Conservation (phyloP, 2,329 filamentous ascomycete genomes). For the Penicillium sp. region DNA sequence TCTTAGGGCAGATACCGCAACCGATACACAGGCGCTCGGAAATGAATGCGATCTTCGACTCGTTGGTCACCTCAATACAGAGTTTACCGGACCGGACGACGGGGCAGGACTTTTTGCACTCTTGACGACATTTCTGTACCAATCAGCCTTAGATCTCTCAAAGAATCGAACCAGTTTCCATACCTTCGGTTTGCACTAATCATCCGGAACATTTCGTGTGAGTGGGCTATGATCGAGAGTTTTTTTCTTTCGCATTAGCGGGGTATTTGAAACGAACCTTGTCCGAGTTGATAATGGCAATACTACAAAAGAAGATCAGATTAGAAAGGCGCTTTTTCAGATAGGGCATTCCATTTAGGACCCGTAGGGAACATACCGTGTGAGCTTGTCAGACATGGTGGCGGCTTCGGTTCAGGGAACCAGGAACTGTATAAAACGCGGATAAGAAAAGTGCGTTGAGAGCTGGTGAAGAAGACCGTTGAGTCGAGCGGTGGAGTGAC, state of each 20-base stretch:
- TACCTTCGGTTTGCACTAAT: slow-evolving; percentile 85
- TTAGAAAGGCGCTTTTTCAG: slow-evolving; percentile 8
- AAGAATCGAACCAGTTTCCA: slow-evolving; percentile 16
- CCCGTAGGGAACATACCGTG: slow-evolving; percentile 64
- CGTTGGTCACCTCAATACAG: slow-evolving; percentile 87
- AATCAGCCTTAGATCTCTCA: slow-evolving; percentile 18
- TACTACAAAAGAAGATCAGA: slow-evolving; percentile 57
- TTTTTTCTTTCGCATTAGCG: slow-evolving; percentile 37
- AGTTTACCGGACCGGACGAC: slow-evolving; percentile 97
- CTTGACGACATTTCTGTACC: slow-evolving; percentile 89
- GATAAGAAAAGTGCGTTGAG: slow-evolving; percentile 12
- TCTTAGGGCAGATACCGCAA: slow-evolving; percentile 99
- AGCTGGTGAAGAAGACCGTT: background rate
- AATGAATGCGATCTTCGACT: slow-evolving; percentile 96
- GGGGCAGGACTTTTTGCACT: slow-evolving; percentile 98
- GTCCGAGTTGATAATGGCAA: slow-evolving; percentile 98
- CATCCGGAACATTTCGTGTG: slow-evolving; percentile 36
- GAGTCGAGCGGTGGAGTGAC: slow-evolving; percentile 2
- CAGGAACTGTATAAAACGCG: slow-evolving; percentile 12
- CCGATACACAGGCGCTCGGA: slow-evolving; percentile 95
- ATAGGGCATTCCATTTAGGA: background rate
- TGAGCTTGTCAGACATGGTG: slow-evolving; percentile 89
- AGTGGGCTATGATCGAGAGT: slow-evolving; percentile 32
- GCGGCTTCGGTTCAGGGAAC: slow-evolving; percentile 24
- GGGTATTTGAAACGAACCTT: slow-evolving; percentile 64